Base-by-base conservation (phyloP, 108 stramenopile species). In the Skeletonema menzelii region DNA sequence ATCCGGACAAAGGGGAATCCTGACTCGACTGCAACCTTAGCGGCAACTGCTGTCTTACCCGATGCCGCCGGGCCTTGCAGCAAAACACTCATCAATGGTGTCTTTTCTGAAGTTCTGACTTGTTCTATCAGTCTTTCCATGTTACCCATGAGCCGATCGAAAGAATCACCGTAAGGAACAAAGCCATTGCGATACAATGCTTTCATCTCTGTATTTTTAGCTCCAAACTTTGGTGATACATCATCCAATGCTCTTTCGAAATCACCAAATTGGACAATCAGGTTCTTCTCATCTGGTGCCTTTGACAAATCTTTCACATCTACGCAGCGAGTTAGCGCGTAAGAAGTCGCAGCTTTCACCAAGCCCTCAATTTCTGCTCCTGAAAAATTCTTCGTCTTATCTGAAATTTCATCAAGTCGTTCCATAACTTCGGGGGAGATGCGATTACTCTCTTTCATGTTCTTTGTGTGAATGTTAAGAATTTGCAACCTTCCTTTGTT, bases 311-410 rank as follows among this genome's bases (percentile, higher is more conserved):
- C 94, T 71, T 95, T 97, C 24, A 95, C 91, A 79, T 97, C 97
- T 22, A 96, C 84, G 65, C 91, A 92, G 26, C 95, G 88, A 42
- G 87, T 91, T 58, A 96, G 71, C 17, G 99, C 98, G 67, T 91
- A 99, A 6, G 97, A 97, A 15, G 95, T 86, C n/a, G 99, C 99
- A 20, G 95, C 91, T 73, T 96, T 95, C 69, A 99, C 96, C 14
- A 99, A 73, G 62, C 99, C 97, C 82, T 98, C 97, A 75, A 99
- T 86, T 79, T 99, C 99, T 8, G 99, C 99, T 27, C 99, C 99
- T 14, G 96, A 97, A 75, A 98, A 99, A 72, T 98, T 98, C 88
- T 99, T 98, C 28, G 95, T 93, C 63, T 88, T 85, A 55, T 87
- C 86, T 17, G 97, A 93, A 8, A 99, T 65, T 59, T 85, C 90